Evolutionary conservation across 2,329 filamentous ascomycete species (phyloP).

Genomic region (Arthroderma sp.): DNA sequence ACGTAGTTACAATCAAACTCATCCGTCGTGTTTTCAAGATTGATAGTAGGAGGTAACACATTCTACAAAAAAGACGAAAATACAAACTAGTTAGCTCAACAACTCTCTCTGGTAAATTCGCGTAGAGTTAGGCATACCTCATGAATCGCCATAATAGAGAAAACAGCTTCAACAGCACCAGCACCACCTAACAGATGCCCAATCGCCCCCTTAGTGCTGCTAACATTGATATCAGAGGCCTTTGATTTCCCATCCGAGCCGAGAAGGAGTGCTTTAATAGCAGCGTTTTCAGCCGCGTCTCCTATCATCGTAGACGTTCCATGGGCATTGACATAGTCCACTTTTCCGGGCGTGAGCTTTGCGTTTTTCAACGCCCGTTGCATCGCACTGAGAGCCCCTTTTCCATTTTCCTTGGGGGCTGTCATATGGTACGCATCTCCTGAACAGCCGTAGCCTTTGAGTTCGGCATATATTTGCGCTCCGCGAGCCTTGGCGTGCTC

Average conservation of each 20-base stretch:
- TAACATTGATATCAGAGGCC: slow-evolving; percentile 60
- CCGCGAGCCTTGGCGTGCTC: slow-evolving; percentile 71
- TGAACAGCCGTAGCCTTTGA: slow-evolving; percentile 79
- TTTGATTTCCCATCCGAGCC: slow-evolving; percentile 53
- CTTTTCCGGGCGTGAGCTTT: slow-evolving; percentile 49
- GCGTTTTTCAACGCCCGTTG: slow-evolving; percentile 65
- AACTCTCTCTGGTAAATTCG: neutral
- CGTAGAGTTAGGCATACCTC: slow-evolving; percentile 42
- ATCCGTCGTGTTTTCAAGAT: slow-evolving; percentile 54
- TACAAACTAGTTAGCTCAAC: neutral
- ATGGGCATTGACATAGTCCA: slow-evolving; percentile 93
- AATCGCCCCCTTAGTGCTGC: slow-evolving; percentile 85
- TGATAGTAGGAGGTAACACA: slow-evolving; percentile 71
- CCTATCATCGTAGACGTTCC: slow-evolving; percentile 79
- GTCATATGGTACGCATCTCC: slow-evolving; percentile 92
- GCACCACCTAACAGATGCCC: slow-evolving; percentile 87
- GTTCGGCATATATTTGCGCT: slow-evolving; percentile 74
- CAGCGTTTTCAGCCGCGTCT: slow-evolving; percentile 74
- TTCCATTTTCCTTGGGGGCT: slow-evolving; percentile 68
- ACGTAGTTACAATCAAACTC: slow-evolving; percentile 78
- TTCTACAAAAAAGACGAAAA: slow-evolving; percentile 41
- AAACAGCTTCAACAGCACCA: slow-evolving; percentile 79
- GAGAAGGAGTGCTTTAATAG: slow-evolving; percentile 65
- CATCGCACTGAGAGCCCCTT: slow-evolving; percentile 76
- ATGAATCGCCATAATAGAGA: slow-evolving; percentile 64